Percentiles rank a stretch among this genome's conserved stretches.
Evolutionary conservation across 805 yeast species (phyloP).

Genomic region (Starmerella sp.): DNA sequence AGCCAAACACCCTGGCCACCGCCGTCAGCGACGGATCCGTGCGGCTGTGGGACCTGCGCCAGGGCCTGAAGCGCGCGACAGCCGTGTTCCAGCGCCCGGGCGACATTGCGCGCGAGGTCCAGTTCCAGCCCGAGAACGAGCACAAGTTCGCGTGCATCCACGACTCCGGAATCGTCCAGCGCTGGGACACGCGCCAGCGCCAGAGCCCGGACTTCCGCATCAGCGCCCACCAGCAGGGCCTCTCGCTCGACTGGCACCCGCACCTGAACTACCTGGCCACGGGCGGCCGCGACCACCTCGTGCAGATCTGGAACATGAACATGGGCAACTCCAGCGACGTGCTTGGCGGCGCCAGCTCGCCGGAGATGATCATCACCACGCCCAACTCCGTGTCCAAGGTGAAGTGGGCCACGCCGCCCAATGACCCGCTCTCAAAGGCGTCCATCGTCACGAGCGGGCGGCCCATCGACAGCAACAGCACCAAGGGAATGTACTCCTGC

Average conservation of each 20-base stretch:
- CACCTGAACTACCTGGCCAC: constrained; percentile 68
- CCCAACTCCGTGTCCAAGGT: constrained; percentile 72
- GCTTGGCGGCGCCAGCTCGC: constrained; percentile 37
- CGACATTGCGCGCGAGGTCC: constrained; percentile 55
- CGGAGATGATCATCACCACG: constrained; percentile 55
- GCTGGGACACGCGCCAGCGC: constrained; percentile 75
- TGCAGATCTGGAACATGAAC: constrained; percentile 62
- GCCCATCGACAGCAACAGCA: constrained; percentile 11
- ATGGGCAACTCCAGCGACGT: constrained; percentile 23
- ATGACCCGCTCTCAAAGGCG: constrained; percentile 17
- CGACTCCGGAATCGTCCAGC: constrained; percentile 78
- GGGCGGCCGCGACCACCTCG: constrained; percentile 83
- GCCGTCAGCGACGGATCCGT: constrained; percentile 72
- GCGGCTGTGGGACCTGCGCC: constrained; percentile 72
- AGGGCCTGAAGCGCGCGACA: constrained; percentile 39
- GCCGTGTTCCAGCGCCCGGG: constrained; percentile 48
- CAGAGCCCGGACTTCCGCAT: constrained; percentile 52
- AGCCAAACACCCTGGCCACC: constrained; percentile 51
- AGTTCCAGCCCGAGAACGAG: constrained; percentile 42
- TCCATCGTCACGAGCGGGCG: constrained; percentile 19
- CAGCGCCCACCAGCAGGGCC: constrained; percentile 83
- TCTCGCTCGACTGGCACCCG: constrained; percentile 82
- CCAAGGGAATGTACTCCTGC: constrained; percentile 11
- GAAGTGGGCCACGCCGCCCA: constrained; percentile 42
- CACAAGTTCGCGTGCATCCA: constrained; percentile 63